Evolutionary conservation across 768 basidiomycete species (phyloP), one percentile per base, ranked within the genome.

Genomic region (Gyrodon lividus): DNA sequence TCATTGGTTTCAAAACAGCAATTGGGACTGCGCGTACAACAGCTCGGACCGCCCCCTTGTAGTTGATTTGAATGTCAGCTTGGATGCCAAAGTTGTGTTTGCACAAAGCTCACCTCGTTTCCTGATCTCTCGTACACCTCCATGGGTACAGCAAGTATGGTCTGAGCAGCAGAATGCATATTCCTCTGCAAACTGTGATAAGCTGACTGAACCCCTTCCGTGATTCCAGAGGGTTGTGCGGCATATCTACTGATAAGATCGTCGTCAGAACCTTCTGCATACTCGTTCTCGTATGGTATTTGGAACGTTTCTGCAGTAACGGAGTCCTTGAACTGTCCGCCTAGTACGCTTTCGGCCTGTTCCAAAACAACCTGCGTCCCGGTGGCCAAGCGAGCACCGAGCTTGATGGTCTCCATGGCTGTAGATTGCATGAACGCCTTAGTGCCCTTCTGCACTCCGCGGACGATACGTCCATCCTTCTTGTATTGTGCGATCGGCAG

Each of bases 321-420:
- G 0, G 82, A 71, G 35, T 83, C 75, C 14, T 78, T 78, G 62
- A 89, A 89, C 55, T 84, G 83, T 5, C 86, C 89, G 0, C 94
- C 94, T 2, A 99, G 75, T 4, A 97, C 89, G 14, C 78, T 80
- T 72, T 99, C 97, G 1, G 97, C 90, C 65, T 93, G 89, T 68
- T 99, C 97, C 13, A 99, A 75, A 54, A 99, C 93, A 53, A 98
- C 95, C 61, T 98, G 97, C 1, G 97, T 99, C 13, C 97, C 97
- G 0, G 93, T 98, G 4, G 97, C 97, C 33, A 99, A 75, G 24
- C 84, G 84, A 10, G 96, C 95, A 23, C 96, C 95, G 38, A 98
- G 80, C 65, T 89, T 94, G 77, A 98, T 85, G 6, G 94, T 92
- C 71, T 99, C 97, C 63, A 92, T 86, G 0, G 93, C 96, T 1